phyloP scores from a whole-genome alignment of 106 monocot genomes.

The Platanthera guangdongensis region DNA sequence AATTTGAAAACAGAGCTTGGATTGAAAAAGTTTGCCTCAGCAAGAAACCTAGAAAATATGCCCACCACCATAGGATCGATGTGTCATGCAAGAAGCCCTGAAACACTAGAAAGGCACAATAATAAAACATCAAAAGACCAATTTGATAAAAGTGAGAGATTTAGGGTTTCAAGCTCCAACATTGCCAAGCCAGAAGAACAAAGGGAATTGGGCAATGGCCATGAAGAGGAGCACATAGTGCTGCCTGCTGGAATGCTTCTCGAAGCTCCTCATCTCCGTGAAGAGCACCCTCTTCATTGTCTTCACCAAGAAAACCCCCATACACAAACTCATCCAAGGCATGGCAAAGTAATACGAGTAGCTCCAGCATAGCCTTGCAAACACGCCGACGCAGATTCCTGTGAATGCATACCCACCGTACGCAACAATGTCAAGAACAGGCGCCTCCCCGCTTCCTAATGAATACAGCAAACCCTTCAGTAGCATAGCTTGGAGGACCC shows the following conservation, averaged over 20 bases:
- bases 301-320: slow-evolving; percentile 24
- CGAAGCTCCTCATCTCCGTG: slow-evolving; percentile 24
- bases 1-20: too few relatives aligned
- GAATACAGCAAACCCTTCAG: slow-evolving; percentile 36
- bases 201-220: slow-evolving; percentile 24
- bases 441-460: slow-evolving; percentile 25
- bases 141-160: too few relatives aligned
- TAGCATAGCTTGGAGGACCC: slow-evolving; percentile 22
- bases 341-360: slow-evolving; percentile 32
- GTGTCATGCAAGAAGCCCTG: too few relatives aligned
- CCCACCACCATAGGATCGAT: too few relatives aligned
- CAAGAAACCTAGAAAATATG: too few relatives aligned
- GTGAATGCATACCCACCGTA: slow-evolving; percentile 29
- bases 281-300: slow-evolving; percentile 22
- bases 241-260: slow-evolving; percentile 32
- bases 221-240: slow-evolving; percentile 30
- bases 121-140: too few relatives aligned
- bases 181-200: slow-evolving; percentile 38
- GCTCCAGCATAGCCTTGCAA: slow-evolving; percentile 21
- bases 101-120: too few relatives aligned
- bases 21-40: too few relatives aligned
- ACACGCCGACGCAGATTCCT: slow-evolving; percentile 15
- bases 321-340: slow-evolving; percentile 30
- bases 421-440: slow-evolving; percentile 17
- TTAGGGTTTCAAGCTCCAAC: slow-evolving; percentile 12